Conservation (phyloP, 495 filamentous ascomycete genomes). For the Immersiella caudata region DNA sequence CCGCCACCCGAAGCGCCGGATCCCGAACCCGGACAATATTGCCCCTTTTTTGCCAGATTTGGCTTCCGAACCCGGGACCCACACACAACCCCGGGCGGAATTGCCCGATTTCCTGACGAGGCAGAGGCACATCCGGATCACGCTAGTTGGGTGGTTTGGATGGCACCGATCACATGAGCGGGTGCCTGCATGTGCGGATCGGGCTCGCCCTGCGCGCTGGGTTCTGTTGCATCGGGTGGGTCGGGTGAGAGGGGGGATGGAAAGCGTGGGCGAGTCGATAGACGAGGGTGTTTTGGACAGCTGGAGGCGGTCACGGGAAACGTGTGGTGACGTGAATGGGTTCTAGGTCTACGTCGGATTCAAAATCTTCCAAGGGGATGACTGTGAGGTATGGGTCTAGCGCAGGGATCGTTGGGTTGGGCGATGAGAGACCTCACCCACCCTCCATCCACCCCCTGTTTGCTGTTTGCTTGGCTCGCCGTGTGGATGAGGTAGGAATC, state of each 20-base stretch:
- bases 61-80: background rate
- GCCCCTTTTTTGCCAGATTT: background rate
- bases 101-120: background rate
- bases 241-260: no score
- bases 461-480: background rate
- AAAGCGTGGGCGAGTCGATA: background rate
- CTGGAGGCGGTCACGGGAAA: constrained; percentile 15
- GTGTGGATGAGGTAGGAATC: background rate
- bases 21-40: background rate
- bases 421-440: background rate
- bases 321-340: constrained; percentile 8
- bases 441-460: background rate
- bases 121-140: background rate
- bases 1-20: background rate
- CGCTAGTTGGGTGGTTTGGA: background rate
- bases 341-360: background rate
- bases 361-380: background rate
- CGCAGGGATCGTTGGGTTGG: background rate
- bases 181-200: background rate
- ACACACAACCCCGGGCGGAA: background rate
- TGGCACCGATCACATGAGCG: background rate
- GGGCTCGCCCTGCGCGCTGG: background rate
- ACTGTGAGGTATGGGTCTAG: background rate
- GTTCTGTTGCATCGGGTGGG: background rate
- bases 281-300: background rate